Evolutionary conservation across 1,284 basidiomycete genomes (phyloP).

Genomic region (Malassezia psittaci): DNA sequence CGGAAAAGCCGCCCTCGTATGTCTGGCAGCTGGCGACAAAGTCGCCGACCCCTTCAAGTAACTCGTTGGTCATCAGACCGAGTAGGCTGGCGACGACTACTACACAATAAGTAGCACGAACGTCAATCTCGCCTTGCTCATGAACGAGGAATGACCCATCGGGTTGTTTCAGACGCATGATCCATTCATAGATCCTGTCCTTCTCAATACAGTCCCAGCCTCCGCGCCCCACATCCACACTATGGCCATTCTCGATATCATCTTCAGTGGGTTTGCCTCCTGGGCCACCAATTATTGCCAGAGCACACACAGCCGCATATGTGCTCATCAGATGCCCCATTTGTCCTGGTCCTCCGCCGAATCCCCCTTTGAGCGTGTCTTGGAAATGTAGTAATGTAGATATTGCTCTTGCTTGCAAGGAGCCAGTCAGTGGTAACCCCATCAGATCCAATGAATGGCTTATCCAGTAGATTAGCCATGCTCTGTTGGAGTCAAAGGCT

Average conservation of each 20-base stretch:
- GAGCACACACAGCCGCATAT: conserved; percentile 73
- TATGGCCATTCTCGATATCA: conserved; percentile 51
- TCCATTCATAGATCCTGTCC: conserved; percentile 69
- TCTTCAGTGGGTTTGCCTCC: conserved; percentile 47
- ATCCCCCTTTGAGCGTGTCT: conserved; percentile 58
- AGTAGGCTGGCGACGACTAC: conserved; percentile 62
- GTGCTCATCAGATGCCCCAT: conserved; percentile 77
- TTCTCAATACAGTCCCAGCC: conserved; percentile 47
- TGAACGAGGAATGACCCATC: conserved; percentile 91
- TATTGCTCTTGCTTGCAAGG: conserved; percentile 30
- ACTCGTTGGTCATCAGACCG: conserved; percentile 75
- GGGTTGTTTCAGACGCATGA: conserved; percentile 81
- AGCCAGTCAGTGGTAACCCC: conserved; percentile 24
- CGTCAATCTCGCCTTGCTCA: conserved; percentile 79
- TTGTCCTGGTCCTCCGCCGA: conserved; percentile 82
- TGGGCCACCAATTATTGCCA: conserved; percentile 66
- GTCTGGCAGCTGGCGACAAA: conserved; percentile 72
- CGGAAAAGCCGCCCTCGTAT: conserved; percentile 91
- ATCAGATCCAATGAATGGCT: conserved; percentile 38
- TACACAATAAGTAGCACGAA: conserved; percentile 70
- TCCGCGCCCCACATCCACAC: conserved; percentile 47
- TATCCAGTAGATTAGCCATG: conserved; percentile 47
- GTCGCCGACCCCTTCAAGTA: conserved; percentile 55
- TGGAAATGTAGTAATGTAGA: conserved; percentile 44
- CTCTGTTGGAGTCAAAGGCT: conserved; percentile 39